A percentile compares a stretch with the other conserved stretches of the same genome.
phyloP scores from a whole-genome alignment of 495 filamentous ascomycete genomes.

The Aspergillus kassunensis region DNA sequence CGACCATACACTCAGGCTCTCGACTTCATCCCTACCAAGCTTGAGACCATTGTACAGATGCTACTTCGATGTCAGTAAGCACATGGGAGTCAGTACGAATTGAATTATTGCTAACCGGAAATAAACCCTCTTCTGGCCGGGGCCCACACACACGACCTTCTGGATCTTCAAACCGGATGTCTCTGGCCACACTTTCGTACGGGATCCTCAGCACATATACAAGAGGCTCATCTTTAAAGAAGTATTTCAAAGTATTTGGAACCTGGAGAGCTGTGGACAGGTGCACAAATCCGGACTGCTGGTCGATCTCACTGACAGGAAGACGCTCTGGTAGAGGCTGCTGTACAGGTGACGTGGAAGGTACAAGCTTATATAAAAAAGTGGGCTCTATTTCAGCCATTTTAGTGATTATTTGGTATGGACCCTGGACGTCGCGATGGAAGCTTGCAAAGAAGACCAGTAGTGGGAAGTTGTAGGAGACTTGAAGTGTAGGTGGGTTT shows the following conservation, averaged over 20 bases:
- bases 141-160: slow-evolving; percentile 39
- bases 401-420: background rate
- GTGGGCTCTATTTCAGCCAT: slow-evolving; percentile 32
- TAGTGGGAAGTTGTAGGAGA: too few relatives aligned
- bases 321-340: slow-evolving; percentile 41
- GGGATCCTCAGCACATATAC: slow-evolving; percentile 71
- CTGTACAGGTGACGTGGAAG: slow-evolving; percentile 36
- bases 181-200: slow-evolving; percentile 54
- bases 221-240: slow-evolving; percentile 71
- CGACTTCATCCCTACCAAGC: slow-evolving; percentile 40
- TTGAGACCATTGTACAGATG: slow-evolving; percentile 46
- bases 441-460: background rate
- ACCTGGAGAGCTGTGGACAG: slow-evolving; percentile 41
- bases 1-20: slow-evolving; percentile 42
- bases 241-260: slow-evolving; percentile 49
- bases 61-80: slow-evolving; percentile 15
- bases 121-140: slow-evolving; percentile 41
- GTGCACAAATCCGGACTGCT: slow-evolving; percentile 39
- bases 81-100: background rate
- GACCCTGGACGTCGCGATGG: background rate
- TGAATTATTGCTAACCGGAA: slow-evolving; percentile 32
- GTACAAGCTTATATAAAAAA: slow-evolving; percentile 45
- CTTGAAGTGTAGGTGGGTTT: background rate
- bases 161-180: slow-evolving; percentile 41
- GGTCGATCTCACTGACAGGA: slow-evolving; percentile 40